Conservation (phyloP, 257 asterid genomes). For the Solanum lignicaule region DNA sequence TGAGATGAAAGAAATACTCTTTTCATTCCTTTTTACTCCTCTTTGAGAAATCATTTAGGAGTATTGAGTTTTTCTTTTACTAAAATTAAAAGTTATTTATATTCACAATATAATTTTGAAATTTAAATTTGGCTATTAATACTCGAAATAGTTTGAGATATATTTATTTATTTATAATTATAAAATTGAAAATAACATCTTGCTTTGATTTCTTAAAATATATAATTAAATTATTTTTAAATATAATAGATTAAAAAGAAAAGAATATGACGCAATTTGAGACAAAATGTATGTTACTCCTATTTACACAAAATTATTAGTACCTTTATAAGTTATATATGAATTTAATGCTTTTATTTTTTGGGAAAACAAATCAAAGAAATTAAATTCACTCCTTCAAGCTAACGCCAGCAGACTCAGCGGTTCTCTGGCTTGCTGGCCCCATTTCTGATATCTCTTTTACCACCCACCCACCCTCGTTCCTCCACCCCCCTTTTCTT, state of each 20-base stretch:
- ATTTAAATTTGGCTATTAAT: background rate
- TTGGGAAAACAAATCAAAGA: background rate
- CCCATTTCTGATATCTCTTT: background rate
- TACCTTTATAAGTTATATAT: background rate
- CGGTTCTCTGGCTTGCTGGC: slow-evolving; percentile 5
- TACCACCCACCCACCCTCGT: background rate
- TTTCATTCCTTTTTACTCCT: background rate
- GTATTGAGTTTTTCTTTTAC: background rate
- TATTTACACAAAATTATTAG: background rate
- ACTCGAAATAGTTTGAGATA: background rate
- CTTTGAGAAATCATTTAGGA: background rate
- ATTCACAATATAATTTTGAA: background rate
- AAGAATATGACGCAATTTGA: background rate
- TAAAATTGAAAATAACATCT: background rate
- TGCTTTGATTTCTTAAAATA: background rate
- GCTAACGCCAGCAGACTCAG: slow-evolving; percentile 2
- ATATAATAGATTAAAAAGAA: background rate
- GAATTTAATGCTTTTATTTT: background rate
- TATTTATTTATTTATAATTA: background rate
- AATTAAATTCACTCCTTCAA: background rate
- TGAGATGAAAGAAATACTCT: background rate
- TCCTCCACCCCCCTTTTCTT: background rate
- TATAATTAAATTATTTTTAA: too few species aligned
- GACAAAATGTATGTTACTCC: background rate
- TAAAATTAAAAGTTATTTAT: background rate